Evolutionary conservation across 805 yeast genomes (phyloP).

Genomic region (Starmerella apicola): DNA sequence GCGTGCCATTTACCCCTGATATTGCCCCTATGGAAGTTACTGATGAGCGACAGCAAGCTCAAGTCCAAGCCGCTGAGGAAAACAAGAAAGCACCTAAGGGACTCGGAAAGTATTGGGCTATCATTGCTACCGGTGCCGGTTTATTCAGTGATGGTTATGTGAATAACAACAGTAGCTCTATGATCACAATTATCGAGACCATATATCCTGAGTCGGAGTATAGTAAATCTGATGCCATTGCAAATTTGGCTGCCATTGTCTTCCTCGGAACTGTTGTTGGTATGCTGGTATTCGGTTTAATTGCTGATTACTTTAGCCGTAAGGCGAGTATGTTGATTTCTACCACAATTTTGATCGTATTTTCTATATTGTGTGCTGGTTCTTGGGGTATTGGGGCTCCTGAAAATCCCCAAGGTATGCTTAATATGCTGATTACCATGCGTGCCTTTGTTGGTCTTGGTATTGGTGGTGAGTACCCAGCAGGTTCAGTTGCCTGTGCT

Average conservation of each 20-base stretch:
- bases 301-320: slow-evolving; percentile 71
- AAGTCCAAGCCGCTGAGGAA: neutral
- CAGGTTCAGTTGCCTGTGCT: slow-evolving; percentile 86
- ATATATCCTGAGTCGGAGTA: slow-evolving; percentile 53
- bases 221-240: slow-evolving; percentile 52
- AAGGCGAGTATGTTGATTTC: slow-evolving; percentile 74
- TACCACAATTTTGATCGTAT: slow-evolving; percentile 58
- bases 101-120: slow-evolving; percentile 43
- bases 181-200: slow-evolving; percentile 50
- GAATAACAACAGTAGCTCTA: slow-evolving; percentile 71
- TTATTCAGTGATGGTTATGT: slow-evolving; percentile 88
- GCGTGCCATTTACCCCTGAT: neutral
- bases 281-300: slow-evolving; percentile 64
- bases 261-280: slow-evolving; percentile 89
- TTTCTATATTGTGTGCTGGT: slow-evolving; percentile 69
- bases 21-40: neutral
- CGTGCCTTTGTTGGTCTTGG: slow-evolving; percentile 83
- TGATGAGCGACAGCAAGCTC: neutral
- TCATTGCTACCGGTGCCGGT: slow-evolving; percentile 81
- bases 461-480: slow-evolving; percentile 91
- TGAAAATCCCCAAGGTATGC: slow-evolving; percentile 52
- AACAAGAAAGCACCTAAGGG: slow-evolving; percentile 1
- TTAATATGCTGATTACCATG: slow-evolving; percentile 71
- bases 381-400: slow-evolving; percentile 69
- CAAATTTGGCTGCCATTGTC: slow-evolving; percentile 75